Evolutionary conservation across 352 stramenopile genomes (phyloP), one percentile per base, ranked within the genome.

Genomic region (Pythium sukuiense): DNA sequence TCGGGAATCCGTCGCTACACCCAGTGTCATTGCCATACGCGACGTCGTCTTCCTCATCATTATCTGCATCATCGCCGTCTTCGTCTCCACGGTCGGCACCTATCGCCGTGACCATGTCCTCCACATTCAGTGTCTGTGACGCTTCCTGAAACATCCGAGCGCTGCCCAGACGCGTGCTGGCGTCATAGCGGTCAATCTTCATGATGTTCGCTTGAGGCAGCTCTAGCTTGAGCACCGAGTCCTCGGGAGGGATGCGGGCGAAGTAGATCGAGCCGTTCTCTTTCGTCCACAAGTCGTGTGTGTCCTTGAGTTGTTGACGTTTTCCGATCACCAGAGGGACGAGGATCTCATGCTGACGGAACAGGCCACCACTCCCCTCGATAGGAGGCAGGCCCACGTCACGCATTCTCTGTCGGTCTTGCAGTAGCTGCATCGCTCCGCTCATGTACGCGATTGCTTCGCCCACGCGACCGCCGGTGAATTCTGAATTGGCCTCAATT

Each of bases 231-330:
- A 80, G 48, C 18, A 80, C 48, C 20, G 64, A 68, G 3, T 68
- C 61, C 11, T 77, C 61, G 0, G 49, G 13, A 3, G 72, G 74
- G 13, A 81, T 57, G 5, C 39, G 53, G 6, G 74, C 71, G 35
- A 75, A 81, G 64, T 76, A 69, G 26, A 73, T 72, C 9, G 55
- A 63, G 33, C 71, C 72, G 56, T 80, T 81, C 26, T 79, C 69
- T 1, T 71, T 71, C 7, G 33, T 63, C 65, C 64, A 80, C 0
- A 24, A 6, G 0, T 27, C 53, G 0, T 63, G 43, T 2, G 62
- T 29, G 7, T 68, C 45, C 13, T 66, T 16, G 14, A 81, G 30
- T 2, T 16, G 39, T 1, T 43, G 14, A 2, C 67, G 60, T 43
- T 79, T 80, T 20, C 30, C 37, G 6, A 53, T n/a, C 0, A 80